A percentile compares a stretch with the other conserved stretches of the same genome.
Conservation (phyloP, 345 rosid genomes). For the Limnanthes douglasii region DNA sequence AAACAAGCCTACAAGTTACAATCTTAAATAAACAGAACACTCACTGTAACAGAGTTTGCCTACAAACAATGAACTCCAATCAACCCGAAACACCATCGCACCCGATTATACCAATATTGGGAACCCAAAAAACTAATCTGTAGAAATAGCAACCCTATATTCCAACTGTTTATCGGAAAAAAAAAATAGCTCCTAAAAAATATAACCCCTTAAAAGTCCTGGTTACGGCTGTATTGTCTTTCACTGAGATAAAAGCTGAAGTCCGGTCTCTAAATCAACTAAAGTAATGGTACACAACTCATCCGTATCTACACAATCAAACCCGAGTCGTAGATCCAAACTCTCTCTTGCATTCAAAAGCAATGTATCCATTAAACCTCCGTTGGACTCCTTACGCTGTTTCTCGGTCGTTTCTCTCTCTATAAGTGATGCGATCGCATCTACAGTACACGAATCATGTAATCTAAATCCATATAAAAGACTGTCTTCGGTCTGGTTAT, state of each 20-base stretch:
- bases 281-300: conserved; percentile 55
- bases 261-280: conserved; percentile 65
- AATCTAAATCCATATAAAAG: conserved; percentile 55
- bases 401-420: conserved; percentile 64
- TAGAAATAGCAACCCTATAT: too few relatives aligned
- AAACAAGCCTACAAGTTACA: too few relatives aligned
- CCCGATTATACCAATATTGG: too few relatives aligned
- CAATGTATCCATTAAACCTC: conserved; percentile 74
- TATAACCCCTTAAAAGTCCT: too few relatives aligned
- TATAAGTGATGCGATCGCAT: conserved; percentile 49
- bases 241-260: conserved; percentile 30
- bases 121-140: too few relatives aligned
- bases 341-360: conserved; percentile 87
- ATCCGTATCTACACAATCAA: conserved; percentile 60
- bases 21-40: too few relatives aligned
- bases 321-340: conserved; percentile 70
- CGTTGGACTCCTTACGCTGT: conserved; percentile 87
- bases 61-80: too few relatives aligned
- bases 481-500: conserved; percentile 41
- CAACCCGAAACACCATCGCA: too few relatives aligned
- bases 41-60: too few relatives aligned
- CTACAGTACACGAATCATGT: conserved; percentile 47
- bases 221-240: too few relatives aligned
- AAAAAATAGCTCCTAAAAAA: too few relatives aligned
- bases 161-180: too few relatives aligned